Evolutionary conservation across 2,329 filamentous ascomycete genomes (phyloP).

Genomic region (Aspergillus neoniger): DNA sequence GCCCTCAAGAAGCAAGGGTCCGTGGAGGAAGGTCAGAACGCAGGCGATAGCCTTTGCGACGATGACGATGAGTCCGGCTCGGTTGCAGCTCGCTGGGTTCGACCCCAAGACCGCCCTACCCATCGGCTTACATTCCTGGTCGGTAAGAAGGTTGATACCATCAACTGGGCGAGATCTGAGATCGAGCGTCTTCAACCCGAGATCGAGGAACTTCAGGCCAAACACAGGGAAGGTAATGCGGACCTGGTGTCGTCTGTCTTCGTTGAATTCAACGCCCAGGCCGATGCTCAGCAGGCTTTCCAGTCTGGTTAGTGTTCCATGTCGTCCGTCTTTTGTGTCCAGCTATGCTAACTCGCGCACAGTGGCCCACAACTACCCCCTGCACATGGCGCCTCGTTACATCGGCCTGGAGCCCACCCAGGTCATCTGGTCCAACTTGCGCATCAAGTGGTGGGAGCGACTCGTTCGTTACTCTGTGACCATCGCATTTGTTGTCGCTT

Average conservation of each 20-base stretch:
- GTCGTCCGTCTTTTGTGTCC: not conserved
- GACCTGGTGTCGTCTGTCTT: constrained; percentile 77
- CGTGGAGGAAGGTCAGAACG: constrained; percentile 36
- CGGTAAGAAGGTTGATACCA: constrained; percentile 90
- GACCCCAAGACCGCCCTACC: constrained; percentile 71
- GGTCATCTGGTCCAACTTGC: constrained; percentile 83
- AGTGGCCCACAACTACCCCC: constrained; percentile 79
- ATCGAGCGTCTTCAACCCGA: constrained; percentile 73
- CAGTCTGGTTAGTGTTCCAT: constrained; percentile 57
- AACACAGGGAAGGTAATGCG: constrained; percentile 66
- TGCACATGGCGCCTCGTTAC: constrained; percentile 83
- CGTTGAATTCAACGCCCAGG: constrained; percentile 81
- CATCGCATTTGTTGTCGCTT: constrained; percentile 68
- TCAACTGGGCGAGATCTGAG: constrained; percentile 81
- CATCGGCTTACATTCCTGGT: constrained; percentile 72
- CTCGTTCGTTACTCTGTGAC: constrained; percentile 71
- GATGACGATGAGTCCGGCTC: constrained; percentile 68
- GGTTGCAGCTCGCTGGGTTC: constrained; percentile 73
- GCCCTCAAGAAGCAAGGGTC: constrained; percentile 60
- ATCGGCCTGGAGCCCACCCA: constrained; percentile 79
- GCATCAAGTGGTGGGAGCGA: constrained; percentile 83
- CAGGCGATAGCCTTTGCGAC: constrained; percentile 47
- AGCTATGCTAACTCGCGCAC: constrained; percentile 5
- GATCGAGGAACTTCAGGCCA: constrained; percentile 67
- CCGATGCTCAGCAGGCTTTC: constrained; percentile 81